Evolutionary conservation across 2,329 filamentous ascomycete genomes (phyloP).

Genomic region (Aureobasidium pullulans): DNA sequence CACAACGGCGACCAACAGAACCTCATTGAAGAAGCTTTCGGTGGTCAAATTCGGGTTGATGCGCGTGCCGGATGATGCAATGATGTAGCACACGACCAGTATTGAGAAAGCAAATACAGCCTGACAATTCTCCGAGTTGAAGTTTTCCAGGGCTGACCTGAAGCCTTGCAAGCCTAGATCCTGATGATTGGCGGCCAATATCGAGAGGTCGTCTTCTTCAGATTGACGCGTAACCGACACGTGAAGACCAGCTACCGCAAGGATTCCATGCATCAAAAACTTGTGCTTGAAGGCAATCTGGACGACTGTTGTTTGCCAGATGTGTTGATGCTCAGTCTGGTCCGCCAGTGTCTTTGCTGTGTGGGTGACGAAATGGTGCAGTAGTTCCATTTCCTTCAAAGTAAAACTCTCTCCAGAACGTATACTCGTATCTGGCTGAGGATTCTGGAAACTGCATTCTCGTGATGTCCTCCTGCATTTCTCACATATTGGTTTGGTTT

Average conservation of each 20-base stretch:
- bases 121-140: slow-evolving; percentile 8
- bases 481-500: slow-evolving; percentile 15
- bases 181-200: slow-evolving; percentile 12
- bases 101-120: slow-evolving; percentile 7
- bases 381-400: slow-evolving; percentile 17
- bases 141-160: slow-evolving; percentile 1
- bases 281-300: slow-evolving; percentile 16
- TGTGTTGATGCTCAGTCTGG: slow-evolving; percentile 1
- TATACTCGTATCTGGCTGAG: slow-evolving; percentile 6
- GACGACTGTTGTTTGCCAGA: slow-evolving; percentile 21
- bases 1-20: slow-evolving; percentile 1
- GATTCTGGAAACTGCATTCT: slow-evolving; percentile 11
- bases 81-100: slow-evolving; percentile 8
- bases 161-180: slow-evolving; percentile 4
- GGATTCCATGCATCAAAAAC: slow-evolving; percentile 23
- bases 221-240: slow-evolving; percentile 17
- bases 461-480: slow-evolving; percentile 18
- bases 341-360: slow-evolving; percentile 12
- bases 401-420: slow-evolving; percentile 5
- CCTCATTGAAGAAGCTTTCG: slow-evolving; percentile 7
- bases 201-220: slow-evolving; percentile 13
- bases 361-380: slow-evolving; percentile 19
- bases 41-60: slow-evolving; percentile 1
- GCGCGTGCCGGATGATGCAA: slow-evolving; percentile 5
- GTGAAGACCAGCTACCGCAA: slow-evolving; percentile 23